Percentiles rank a stretch among this genome's conserved stretches.
phyloP scores from a whole-genome alignment of 2,329 filamentous ascomycete species.

The Beauveria rudraprayagi region DNA sequence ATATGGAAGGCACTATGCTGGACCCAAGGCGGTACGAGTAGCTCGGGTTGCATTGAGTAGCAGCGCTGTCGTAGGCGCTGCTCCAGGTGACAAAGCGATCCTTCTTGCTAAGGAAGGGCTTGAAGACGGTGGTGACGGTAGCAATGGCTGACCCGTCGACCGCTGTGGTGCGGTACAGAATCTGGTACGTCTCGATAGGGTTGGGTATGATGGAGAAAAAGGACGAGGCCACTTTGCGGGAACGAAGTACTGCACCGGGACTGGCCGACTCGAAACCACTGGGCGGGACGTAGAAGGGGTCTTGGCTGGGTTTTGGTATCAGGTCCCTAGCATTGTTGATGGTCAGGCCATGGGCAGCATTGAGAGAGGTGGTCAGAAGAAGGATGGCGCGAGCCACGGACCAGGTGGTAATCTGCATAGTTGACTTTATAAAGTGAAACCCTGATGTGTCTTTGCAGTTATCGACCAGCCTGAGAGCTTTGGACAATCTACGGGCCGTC shows the following conservation, averaged over 20 bases:
- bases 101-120: neutral
- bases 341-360: neutral
- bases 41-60: conserved; percentile 4
- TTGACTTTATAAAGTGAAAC: too few species aligned
- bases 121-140: conserved; percentile 7
- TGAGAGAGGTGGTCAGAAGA: neutral
- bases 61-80: conserved; percentile 8
- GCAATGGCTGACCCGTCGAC: conserved; percentile 5
- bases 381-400: neutral
- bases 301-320: neutral
- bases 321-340: neutral
- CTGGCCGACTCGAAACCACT: conserved; percentile 1
- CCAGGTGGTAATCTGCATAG: neutral
- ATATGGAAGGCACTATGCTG: neutral
- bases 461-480: too few species aligned
- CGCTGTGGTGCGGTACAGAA: conserved; percentile 8
- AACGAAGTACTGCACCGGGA: neutral
- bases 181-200: neutral
- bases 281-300: conserved; percentile 8
- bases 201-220: neutral
- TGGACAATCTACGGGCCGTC: too few species aligned
- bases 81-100: conserved; percentile 3
- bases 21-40: conserved; percentile 1
- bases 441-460: too few species aligned
- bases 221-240: neutral